Evolutionary conservation across 352 stramenopile species (phyloP).

Genomic region (Globisporangium polare): DNA sequence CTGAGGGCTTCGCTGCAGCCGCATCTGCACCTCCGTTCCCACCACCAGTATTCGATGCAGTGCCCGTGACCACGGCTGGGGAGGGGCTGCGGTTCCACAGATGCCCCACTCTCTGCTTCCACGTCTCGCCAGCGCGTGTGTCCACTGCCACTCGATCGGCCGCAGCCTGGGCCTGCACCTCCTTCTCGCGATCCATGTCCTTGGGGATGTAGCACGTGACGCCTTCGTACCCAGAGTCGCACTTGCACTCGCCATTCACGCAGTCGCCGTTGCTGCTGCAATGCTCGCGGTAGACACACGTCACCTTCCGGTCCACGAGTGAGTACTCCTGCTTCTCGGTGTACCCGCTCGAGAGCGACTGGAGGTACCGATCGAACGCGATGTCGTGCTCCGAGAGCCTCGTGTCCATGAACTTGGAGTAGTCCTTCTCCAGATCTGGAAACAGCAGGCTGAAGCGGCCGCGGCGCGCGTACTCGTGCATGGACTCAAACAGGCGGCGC

Average conservation of each 20-base stretch:
- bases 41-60: background rate
- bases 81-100: constrained; percentile 46
- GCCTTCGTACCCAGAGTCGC: constrained; percentile 70
- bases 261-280: constrained; percentile 82
- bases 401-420: constrained; percentile 52
- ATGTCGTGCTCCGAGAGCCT: constrained; percentile 59
- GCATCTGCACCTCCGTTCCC: background rate
- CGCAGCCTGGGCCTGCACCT: constrained; percentile 19
- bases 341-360: constrained; percentile 53
- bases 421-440: constrained; percentile 54
- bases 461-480: constrained; percentile 63
- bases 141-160: constrained; percentile 17
- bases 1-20: constrained; percentile 6
- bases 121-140: constrained; percentile 37
- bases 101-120: constrained; percentile 57
- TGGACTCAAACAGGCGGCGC: constrained; percentile 41
- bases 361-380: constrained; percentile 71
- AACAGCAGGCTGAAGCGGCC: constrained; percentile 70
- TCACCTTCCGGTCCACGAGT: constrained; percentile 33
- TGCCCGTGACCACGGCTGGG: constrained; percentile 10
- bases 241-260: constrained; percentile 73
- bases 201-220: constrained; percentile 80
- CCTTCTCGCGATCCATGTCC: constrained; percentile 36
- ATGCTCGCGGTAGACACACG: constrained; percentile 77
- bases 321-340: constrained; percentile 37